Evolutionary conservation across 106 monocot genomes (phyloP), one percentile per base, ranked within the genome.

Genomic region (Cymbidium sinense): DNA sequence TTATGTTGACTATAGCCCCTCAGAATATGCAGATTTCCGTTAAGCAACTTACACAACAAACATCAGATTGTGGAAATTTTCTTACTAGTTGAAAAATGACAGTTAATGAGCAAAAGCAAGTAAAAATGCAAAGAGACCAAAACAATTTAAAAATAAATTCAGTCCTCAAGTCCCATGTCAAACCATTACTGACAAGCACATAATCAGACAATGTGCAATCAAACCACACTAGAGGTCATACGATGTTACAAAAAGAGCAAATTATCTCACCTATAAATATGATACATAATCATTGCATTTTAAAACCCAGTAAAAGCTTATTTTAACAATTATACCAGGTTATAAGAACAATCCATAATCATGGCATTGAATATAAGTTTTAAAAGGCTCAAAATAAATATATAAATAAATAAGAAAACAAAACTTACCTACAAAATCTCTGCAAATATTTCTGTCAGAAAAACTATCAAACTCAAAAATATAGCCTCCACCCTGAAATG

Each of bases 401-500:
- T n/a, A n/a, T n/a, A n/a, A n/a, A n/a, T n/a, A n/a, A n/a, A n/a
- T n/a, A n/a, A n/a, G n/a, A 70, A 78, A 64, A 43, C 15, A 54
- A 76, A 73, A 73, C 77, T 85, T 77, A 99, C 98, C 98, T 35
- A 99, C 92, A 86, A 92, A 99, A 84, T 99, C 94, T 47, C 98
- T 92, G 47, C 90, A 92, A 36, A 80, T 84, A 86, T 99, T 89
- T 15, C 98, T 89, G 72, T 99, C 87, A 85, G 88, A 27, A 82
- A 99, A 94, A 80, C 88, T 92, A 74, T 89, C 80, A 58, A 99
- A 99, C 77, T 99, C 98, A 84, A 99, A 99, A 75, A 99, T 99
- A 77, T 92, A 99, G 30, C 90, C 90, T 76, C 76, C 81, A 31
- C 92, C 90, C 98, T 99, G 81, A 70, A 87, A 86, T 13, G 11